Base-by-base conservation (phyloP, 768 basidiomycete species). In the Boletus pseudo-olivaceus region DNA sequence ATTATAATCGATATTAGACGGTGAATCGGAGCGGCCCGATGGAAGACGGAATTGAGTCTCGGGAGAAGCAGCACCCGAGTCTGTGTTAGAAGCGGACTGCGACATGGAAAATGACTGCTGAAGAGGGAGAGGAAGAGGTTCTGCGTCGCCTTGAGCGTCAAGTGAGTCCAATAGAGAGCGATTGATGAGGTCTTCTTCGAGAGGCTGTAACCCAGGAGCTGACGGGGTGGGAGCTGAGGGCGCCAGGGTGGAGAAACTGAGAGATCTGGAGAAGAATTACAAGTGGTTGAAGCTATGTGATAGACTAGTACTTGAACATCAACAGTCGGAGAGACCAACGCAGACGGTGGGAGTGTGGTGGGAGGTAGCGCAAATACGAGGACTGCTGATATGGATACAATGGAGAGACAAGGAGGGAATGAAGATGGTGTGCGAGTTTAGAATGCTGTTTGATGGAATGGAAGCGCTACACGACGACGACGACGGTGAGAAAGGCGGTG, bases 111-210 rank as follows among this genome's bases (percentile, higher is more conserved):
- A 82, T 77, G 52, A 79, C 53, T 64, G 68, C 15, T 59, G 60
- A 30, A 60, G 27, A 17, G 64, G 60, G 6, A 55, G 34, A 33
- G 48, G 77, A 52, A 77, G 67, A 44, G 86, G 87, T 70, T 90
- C 88, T 52, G 87, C 80, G 80, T 91, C 89, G 47, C 85, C 88
- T 72, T 89, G 84, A 51, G 85, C 87, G 80, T 92, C 84, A 67
- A 93, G 80, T 39, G 85, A 87, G 71, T 88, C 90, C 61, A 92
- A 75, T 54, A 92, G 80, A 51, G 89, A 90, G 69, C 85, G 85
- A 76, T 91, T 92, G 69, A 92, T 90, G 65, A 85, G 84, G 73
- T 88, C 89, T 81, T 92, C 90, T 64, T 73, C 68, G 33, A 69
- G 62, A 62, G 73, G 75, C 63, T 73, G 75, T 41, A 49, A 59